phyloP scores from a whole-genome alignment of 371 early-diverging fungal species.

The Dinochytrium kinnereticum region DNA sequence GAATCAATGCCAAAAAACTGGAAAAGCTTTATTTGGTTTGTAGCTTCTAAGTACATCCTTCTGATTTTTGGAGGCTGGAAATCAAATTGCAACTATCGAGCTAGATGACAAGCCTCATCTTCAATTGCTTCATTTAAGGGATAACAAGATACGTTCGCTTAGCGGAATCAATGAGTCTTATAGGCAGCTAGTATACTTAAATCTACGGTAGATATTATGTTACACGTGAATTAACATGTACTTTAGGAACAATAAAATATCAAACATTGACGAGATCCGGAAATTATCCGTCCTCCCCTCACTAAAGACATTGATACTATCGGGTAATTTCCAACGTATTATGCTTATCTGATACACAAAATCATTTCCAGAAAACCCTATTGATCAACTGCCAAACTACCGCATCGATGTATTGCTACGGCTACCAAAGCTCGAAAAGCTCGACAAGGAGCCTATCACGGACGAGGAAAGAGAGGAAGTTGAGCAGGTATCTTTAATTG shows the following conservation, averaged over 20 bases:
- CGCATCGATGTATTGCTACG: slow-evolving; percentile 49
- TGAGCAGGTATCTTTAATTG: slow-evolving; percentile 20
- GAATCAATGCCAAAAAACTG: slow-evolving; percentile 44
- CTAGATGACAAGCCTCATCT: slow-evolving; percentile 46
- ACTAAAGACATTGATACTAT: slow-evolving; percentile 39
- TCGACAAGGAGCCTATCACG: slow-evolving; percentile 54
- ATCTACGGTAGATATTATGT: slow-evolving; percentile 40
- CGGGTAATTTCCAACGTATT: slow-evolving; percentile 23
- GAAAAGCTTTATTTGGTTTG: slow-evolving; percentile 52
- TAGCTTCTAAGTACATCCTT: background rate
- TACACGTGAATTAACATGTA: background rate
- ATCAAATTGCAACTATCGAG: slow-evolving; percentile 39
- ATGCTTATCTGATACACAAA: too few species aligned
- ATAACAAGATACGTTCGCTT: slow-evolving; percentile 42
- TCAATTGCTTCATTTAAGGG: slow-evolving; percentile 51
- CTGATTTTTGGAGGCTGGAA: slow-evolving; percentile 33
- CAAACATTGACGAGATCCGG: slow-evolving; percentile 41
- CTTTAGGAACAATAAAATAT: slow-evolving; percentile 47
- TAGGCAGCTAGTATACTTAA: slow-evolving; percentile 44
- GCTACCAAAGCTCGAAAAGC: slow-evolving; percentile 47
- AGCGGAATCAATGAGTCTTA: slow-evolving; percentile 36
- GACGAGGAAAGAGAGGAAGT: slow-evolving; percentile 60
- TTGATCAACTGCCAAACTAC: slow-evolving; percentile 47
- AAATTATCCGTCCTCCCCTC: slow-evolving; percentile 36
- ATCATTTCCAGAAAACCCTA: slow-evolving; percentile 48